These are phyloP conservation scores for Toxoplasma gondii DNA, from an alignment of 169 alveolate species.

Conservation along the genomic window DNA sequence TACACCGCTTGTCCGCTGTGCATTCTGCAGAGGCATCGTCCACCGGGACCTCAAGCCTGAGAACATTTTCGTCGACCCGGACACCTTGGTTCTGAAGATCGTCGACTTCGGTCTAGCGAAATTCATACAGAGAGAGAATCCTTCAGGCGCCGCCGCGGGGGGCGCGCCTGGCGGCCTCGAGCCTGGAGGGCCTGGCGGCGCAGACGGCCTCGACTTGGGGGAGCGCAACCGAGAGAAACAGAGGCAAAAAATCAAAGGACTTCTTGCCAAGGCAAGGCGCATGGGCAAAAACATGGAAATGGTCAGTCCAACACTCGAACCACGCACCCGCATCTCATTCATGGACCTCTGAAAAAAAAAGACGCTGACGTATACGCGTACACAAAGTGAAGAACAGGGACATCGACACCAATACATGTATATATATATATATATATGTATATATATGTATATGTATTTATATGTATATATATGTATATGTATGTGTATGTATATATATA, in stretches of 20 bases:
- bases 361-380: neutral
- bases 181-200: neutral
- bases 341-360: neutral
- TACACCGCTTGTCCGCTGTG: no score
- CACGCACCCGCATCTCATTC: neutral
- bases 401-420: neutral
- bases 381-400: neutral
- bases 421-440: neutral
- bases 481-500: no score
- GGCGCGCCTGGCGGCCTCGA: neutral
- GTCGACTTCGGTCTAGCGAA: slow-evolving; percentile 91
- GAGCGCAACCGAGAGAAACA: neutral
- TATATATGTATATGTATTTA: neutral
- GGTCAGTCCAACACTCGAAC: neutral
- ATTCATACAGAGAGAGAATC: slow-evolving; percentile 75
- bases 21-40: slow-evolving; percentile 77
- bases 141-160: slow-evolving; percentile 5
- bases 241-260: neutral
- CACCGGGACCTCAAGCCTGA: slow-evolving; percentile 93
- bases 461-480: neutral
- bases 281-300: slow-evolving; percentile 58
- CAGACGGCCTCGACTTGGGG: neutral
- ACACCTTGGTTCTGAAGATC: slow-evolving; percentile 81
- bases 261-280: neutral
- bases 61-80: slow-evolving; percentile 87